These are phyloP conservation scores for Dictyostelium firmibasis DNA, from an alignment of 78 protist genomes.

Conservation along the genomic window DNA sequence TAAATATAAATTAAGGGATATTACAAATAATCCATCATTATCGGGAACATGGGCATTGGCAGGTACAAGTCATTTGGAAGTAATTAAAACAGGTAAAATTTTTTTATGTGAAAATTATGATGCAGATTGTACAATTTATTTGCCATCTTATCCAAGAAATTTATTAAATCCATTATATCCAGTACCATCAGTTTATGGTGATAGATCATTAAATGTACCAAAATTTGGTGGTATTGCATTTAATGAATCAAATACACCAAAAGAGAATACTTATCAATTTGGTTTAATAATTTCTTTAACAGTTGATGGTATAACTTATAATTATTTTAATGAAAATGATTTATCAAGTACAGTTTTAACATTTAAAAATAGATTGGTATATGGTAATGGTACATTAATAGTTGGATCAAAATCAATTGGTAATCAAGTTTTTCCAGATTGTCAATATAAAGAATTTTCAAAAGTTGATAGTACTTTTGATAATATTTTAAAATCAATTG, in stretches of 20 bases:
- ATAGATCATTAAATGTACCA: background rate
- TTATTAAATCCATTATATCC: conserved; percentile 27
- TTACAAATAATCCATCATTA: background rate
- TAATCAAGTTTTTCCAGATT: background rate
- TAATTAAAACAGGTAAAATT: background rate
- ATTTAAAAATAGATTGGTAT: background rate
- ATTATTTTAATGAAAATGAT: background rate
- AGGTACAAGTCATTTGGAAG: background rate
- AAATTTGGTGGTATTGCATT: background rate
- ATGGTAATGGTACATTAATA: background rate
- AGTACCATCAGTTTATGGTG: conserved; percentile 1
- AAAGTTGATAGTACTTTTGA: background rate
- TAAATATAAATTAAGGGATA: background rate
- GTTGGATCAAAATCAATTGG: background rate
- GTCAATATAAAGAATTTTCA: background rate
- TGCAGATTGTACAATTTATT: background rate
- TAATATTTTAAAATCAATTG: background rate
- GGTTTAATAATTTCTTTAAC: background rate
- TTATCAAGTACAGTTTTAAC: background rate
- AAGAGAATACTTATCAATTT: conserved; percentile 30
- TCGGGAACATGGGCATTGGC: conserved; percentile 32
- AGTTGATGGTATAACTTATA: background rate
- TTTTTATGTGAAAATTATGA: conserved; percentile 14
- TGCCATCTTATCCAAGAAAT: conserved; percentile 26
- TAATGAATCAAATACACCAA: background rate